Evolutionary conservation across 768 basidiomycete species (phyloP).

Genomic region (Grammothele lineata): DNA sequence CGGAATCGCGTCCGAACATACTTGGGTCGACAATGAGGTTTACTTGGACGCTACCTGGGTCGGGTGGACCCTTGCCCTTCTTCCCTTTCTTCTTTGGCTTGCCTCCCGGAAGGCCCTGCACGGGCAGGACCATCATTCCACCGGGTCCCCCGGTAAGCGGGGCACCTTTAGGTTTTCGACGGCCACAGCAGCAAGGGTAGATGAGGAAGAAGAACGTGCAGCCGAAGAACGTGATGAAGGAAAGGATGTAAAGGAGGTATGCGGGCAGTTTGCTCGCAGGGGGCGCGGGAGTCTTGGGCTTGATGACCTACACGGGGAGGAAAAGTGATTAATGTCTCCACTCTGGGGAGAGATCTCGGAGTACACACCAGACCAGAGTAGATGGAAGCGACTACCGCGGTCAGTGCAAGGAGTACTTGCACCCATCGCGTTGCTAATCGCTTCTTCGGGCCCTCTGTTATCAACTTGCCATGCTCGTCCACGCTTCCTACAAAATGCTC

Average conservation of each 20-base stretch:
- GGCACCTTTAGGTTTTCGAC: constrained; percentile 19
- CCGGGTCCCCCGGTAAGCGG: constrained; percentile 20
- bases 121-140: constrained; percentile 62
- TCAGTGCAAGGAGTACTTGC: constrained; percentile 47
- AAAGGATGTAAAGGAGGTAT: constrained; percentile 54
- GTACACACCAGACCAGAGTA: constrained; percentile 59
- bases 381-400: constrained; percentile 50
- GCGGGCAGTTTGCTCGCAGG: constrained; percentile 53
- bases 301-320: constrained; percentile 44
- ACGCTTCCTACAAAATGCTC: constrained; percentile 55
- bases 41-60: constrained; percentile 57
- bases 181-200: constrained; percentile 51
- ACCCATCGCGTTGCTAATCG: constrained; percentile 44
- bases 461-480: constrained; percentile 50
- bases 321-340: too few species aligned
- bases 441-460: constrained; percentile 61
- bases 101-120: constrained; percentile 45
- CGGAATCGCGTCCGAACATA: constrained; percentile 37
- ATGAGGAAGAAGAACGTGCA: constrained; percentile 54
- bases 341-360: background rate
- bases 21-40: constrained; percentile 70
- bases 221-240: constrained; percentile 46
- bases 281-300: constrained; percentile 46
- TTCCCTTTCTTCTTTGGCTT: constrained; percentile 41
- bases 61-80: constrained; percentile 27